Evolutionary conservation across 805 yeast genomes (phyloP).

Genomic region (Monosporozyma yasuniensis): DNA sequence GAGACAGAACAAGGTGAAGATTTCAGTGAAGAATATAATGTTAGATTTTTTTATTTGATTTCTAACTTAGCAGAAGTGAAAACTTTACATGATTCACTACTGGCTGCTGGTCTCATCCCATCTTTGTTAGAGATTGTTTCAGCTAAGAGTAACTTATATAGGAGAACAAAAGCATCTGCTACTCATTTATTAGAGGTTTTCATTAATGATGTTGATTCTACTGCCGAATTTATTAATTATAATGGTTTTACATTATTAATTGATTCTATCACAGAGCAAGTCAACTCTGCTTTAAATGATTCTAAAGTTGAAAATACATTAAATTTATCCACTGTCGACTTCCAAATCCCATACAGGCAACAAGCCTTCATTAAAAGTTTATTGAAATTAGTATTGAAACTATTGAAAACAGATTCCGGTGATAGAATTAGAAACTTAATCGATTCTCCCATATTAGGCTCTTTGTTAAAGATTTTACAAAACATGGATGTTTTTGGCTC

Average conservation of each 20-base stretch:
- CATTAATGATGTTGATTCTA: slow-evolving; percentile 38
- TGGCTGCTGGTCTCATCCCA: slow-evolving; percentile 68
- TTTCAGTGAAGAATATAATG: slow-evolving; percentile 41
- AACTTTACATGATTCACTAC: slow-evolving; percentile 45
- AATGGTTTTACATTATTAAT: slow-evolving; percentile 61
- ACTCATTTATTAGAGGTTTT: slow-evolving; percentile 46
- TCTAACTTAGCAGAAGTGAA: slow-evolving; percentile 53
- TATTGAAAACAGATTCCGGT: slow-evolving; percentile 67
- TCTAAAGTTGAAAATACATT: slow-evolving; percentile 55
- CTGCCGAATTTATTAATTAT: slow-evolving; percentile 54
- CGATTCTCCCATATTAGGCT: slow-evolving; percentile 67
- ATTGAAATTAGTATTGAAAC: slow-evolving; percentile 51
- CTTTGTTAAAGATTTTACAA: slow-evolving; percentile 49
- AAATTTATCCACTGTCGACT: slow-evolving; percentile 39
- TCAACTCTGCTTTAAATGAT: slow-evolving; percentile 50
- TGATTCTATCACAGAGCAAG: slow-evolving; percentile 52
- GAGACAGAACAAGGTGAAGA: slow-evolving; percentile 26
- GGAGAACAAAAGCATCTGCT: slow-evolving; percentile 55
- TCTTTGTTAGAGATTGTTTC: slow-evolving; percentile 55
- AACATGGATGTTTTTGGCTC: slow-evolving; percentile 61
- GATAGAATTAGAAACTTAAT: slow-evolving; percentile 78
- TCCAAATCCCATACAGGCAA: slow-evolving; percentile 50
- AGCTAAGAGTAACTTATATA: slow-evolving; percentile 40
- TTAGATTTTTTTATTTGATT: slow-evolving; percentile 49
- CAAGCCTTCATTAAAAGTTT: slow-evolving; percentile 49